Evolutionary conservation across 306 rosid species (phyloP), one percentile per base, ranked within the genome.

Genomic region (Canavalia ensiformis): DNA sequence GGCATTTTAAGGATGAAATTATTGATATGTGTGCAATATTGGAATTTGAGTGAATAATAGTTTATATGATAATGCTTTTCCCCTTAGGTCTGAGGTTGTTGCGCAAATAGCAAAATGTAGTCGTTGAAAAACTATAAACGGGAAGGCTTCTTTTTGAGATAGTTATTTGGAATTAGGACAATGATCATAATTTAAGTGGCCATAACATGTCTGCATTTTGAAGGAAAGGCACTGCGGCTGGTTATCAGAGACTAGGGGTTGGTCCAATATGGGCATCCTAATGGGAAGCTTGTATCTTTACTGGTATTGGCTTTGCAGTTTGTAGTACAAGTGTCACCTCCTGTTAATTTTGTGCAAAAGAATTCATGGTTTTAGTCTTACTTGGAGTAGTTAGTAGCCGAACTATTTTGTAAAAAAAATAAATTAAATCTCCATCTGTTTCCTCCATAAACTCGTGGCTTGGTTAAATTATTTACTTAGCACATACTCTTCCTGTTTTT

Each of bases 401-500:
- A 18, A 18, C 25, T 18, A 18, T 18, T 18, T 18, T 18, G 25
- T 18, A 18, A 18, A 18, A 18, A 18, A 18, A 18, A 18, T 18
- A 18, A 18, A 18, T 18, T 18, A 18, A 18, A 64, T 35, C 28
- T 59, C 4, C 5, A 29, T 37, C 46, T 75, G 30, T 54, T 79
- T 65, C 50, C 46, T 57, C 31, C 62, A 57, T 31, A 56, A 55
- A 55, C 77, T 62, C 34, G 6, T 56, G 55, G 62, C 49, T 64
- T 72, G 69, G 77, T 72, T 76, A 57, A 64, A 57, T 77, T 57
- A 41, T 81, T 58, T 30, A 77, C 25, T 18, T 28, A 72, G 65
- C 63, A 4, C 67, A 50, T 7, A 37, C 62, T 50, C 41, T 60
- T 83, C 31, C 28, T 51, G 49, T 52, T 42, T 51, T 70, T 62